Base-by-base conservation (phyloP, 352 stramenopile species). In the Pythium phragmiticola region DNA sequence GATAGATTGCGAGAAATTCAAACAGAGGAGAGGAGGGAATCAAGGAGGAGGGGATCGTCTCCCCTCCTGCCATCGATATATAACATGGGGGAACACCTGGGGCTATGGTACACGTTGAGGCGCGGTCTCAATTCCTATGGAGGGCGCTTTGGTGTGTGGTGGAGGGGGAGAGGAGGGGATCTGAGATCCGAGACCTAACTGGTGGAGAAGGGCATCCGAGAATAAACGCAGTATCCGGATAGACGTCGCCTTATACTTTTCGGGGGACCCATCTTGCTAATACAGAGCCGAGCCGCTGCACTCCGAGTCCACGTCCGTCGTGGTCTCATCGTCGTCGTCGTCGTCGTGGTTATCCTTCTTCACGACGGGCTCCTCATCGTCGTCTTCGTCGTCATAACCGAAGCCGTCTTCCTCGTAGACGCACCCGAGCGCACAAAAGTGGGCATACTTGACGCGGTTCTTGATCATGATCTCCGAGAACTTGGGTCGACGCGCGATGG, bases 361-460 rank as follows among this genome's bases (percentile, higher is more conserved):
- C 56, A 4, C 34, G 34, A 39, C 34, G 7, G 2, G 34, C 34
- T 72, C 66, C 17, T 69, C 61, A 7, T 69, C 60, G 3, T 61
- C 61, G 45, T 70, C 66, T 21, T 73, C 66, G 19, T 66, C 54
- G 21, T 64, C 54, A 13, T 68, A 7, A 26, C n/a, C 52, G 43
- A 64, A 16, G 30, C 49, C 28, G n/a, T 66, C 52, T 57, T 88
- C 78, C 60, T 92, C 84, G 17, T 71, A 70, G 17, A 92, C 52
- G 48, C 77, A 76, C 19, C 84, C 84, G 28, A 92, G 68, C 50
- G 71, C 73, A 30, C 78, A 87, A 37, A 85, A 88, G 17, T 67
- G 58, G 14, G 84, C 80, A 67, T 91, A 92, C 61, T 89, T 90
- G 68, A 90, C 71, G 49, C 85, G 84, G 61, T 91, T 84, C 69